Base-by-base conservation (phyloP, 805 yeast species). In the Wickerhamomyces alni region DNA sequence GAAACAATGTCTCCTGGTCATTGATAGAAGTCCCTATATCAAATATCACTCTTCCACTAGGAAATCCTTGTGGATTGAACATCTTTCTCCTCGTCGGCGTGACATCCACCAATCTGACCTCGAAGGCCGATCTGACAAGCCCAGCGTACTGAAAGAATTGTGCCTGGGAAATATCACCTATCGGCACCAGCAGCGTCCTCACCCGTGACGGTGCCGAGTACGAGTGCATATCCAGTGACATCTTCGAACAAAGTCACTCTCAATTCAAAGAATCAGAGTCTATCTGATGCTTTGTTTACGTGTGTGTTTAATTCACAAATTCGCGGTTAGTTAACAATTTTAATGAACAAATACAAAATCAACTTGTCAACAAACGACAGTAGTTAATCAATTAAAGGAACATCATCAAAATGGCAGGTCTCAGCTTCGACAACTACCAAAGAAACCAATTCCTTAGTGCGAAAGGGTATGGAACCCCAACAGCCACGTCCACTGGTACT, bases 401-500 rank as follows among this genome's bases (percentile, higher is more conserved):
- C 17, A 15, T 12, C 30, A 36, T 36, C 24, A 17, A 30, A 44
- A 88, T 89, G 96, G 77, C 87, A 4, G 99, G 99, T 27, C 75
- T 91, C 42, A 81, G 87, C 53, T 91, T 93, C 62, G 98, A 91
- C 54, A 89, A 93, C 65, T 86, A 75, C 62, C 95, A 87, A 62
- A 83, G 99, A 71, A 93, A 93, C 64, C 76, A 75, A 43, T 80
- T 67, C 50, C 72, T 93, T 39, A 72, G 83, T 15, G 68, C 82
- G 17, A 72, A 78, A 48, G 96, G 97, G 11, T 77, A 74, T 54
- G 77, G 81, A 4, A 68, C 77, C 27, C 97, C 98, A 39, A 82
- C 72, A 47, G 95, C 96, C 28, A 93, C 99, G 1, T 87, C 97
- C 17, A 93, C 99, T 2, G 99, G 99, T 69, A 93, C 99, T n/a